Evolutionary conservation across 768 basidiomycete species (phyloP).

Genomic region (Agaricus sinodeliciosus): DNA sequence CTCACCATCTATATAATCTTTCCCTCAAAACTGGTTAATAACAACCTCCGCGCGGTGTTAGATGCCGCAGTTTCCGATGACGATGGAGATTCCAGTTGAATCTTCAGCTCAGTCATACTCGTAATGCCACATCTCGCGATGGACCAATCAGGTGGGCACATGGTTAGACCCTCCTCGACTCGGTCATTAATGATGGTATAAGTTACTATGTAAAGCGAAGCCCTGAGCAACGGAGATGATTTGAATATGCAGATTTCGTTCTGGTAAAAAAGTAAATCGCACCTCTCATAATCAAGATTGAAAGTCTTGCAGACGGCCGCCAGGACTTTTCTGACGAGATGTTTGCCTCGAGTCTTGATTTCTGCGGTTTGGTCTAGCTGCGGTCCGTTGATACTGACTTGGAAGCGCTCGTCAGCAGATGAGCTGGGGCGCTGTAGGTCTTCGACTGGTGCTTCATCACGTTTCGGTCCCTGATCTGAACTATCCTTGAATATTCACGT

Average conservation of each 20-base stretch:
- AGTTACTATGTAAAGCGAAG: slow-evolving; percentile 13
- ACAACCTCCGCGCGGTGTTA: background rate
- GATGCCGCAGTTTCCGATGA: background rate
- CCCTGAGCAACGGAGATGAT: slow-evolving; percentile 8
- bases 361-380: slow-evolving; percentile 17
- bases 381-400: slow-evolving; percentile 21
- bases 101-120: background rate
- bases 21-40: background rate
- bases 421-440: background rate
- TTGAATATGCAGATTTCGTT: background rate
- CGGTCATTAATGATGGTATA: slow-evolving; percentile 3
- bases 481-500: background rate
- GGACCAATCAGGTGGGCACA: slow-evolving; percentile 19
- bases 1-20: background rate
- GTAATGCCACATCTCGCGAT: slow-evolving; percentile 17
- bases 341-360: slow-evolving; percentile 38
- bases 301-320: slow-evolving; percentile 34
- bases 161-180: slow-evolving; percentile 8
- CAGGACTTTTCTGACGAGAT: slow-evolving; percentile 34
- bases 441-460: slow-evolving; percentile 5
- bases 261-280: slow-evolving; percentile 1
- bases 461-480: background rate
- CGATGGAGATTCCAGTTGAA: background rate
- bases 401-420: slow-evolving; percentile 20
- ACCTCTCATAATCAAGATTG: slow-evolving; percentile 24